Evolutionary conservation across 495 filamentous ascomycete species (phyloP).

Genomic region (Penicillium pulvis): DNA sequence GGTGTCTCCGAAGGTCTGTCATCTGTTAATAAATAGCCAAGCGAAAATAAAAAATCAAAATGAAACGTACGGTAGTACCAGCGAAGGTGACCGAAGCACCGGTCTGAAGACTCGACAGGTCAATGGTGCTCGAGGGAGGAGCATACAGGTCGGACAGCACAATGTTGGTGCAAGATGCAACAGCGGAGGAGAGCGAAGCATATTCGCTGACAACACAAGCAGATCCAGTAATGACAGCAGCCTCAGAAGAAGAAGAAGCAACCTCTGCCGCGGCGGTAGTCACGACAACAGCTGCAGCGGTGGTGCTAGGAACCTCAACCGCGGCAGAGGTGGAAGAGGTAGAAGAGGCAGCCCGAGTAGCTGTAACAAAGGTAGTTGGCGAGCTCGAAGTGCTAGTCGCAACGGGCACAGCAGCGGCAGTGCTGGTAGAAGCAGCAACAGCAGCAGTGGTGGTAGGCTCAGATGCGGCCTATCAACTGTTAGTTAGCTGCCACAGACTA

Average conservation of each 20-base stretch:
- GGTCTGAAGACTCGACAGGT: slow-evolving; percentile 47
- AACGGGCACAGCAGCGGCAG: slow-evolving; percentile 6
- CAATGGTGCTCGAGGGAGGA: slow-evolving; percentile 52
- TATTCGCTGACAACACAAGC: slow-evolving; percentile 48
- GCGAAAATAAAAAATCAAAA: too few relatives aligned
- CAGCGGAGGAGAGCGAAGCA: slow-evolving; percentile 43
- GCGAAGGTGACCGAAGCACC: slow-evolving; percentile 46
- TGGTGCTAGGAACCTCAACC: not conserved
- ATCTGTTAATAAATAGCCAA: slow-evolving; percentile 2
- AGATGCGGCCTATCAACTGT: not conserved
- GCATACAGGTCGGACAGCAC: slow-evolving; percentile 49
- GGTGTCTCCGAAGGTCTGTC: slow-evolving; percentile 34
- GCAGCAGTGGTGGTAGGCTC: not conserved
- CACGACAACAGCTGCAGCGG: slow-evolving; percentile 1
- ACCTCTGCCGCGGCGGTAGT: slow-evolving; percentile 13
- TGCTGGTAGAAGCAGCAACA: not conserved
- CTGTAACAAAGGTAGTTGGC: slow-evolving; percentile 17
- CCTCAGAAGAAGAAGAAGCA: slow-evolving; percentile 5
- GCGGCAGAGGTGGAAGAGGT: not conserved
- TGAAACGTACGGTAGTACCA: slow-evolving; percentile 47
- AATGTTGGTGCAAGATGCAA: slow-evolving; percentile 53
- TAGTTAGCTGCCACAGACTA: not conserved
- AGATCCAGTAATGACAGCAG: slow-evolving; percentile 23
- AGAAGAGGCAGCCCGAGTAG: slow-evolving; percentile 8
- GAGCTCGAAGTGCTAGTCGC: slow-evolving; percentile 14